Evolutionary conservation across 2,329 filamentous ascomycete species (phyloP).

Genomic region (Neophaeococcomyces mojaviensis): DNA sequence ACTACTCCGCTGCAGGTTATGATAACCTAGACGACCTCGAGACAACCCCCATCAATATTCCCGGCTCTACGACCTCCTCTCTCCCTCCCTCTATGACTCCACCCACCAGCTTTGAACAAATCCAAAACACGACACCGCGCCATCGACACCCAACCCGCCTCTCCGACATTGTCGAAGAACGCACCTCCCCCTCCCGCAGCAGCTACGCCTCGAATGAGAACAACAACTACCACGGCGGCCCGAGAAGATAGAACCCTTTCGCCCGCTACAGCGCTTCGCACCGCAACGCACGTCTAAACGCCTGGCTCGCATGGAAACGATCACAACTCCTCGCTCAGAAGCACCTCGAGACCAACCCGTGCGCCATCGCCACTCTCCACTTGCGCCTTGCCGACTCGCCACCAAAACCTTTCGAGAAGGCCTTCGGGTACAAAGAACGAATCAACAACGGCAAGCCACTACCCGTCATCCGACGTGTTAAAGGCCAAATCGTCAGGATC

Average conservation of each 20-base stretch:
- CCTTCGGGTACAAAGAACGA: too few relatives aligned
- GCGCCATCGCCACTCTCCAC: not conserved
- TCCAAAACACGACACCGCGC: conserved; percentile 53
- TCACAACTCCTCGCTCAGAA: not conserved
- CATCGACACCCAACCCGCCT: conserved; percentile 84
- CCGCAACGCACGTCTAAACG: not conserved
- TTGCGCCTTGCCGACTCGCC: too few relatives aligned
- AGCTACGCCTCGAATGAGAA: not conserved
- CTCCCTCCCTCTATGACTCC: conserved; percentile 18
- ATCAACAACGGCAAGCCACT: too few relatives aligned
- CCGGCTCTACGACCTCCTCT: not conserved
- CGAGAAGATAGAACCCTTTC: conserved; percentile 7
- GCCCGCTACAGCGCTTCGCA: not conserved
- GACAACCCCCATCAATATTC: not conserved
- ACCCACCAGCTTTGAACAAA: conserved; percentile 11
- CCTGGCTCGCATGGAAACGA: not conserved
- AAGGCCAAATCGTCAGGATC: not conserved
- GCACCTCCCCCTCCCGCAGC: conserved; percentile 55
- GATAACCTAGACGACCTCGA: conserved; percentile 27
- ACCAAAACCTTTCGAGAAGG: too few relatives aligned
- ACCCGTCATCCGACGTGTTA: too few relatives aligned
- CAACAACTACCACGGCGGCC: not conserved
- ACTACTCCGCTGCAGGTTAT: conserved; percentile 59
- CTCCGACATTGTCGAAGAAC: conserved; percentile 78
- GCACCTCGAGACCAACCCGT: not conserved